Conservation (phyloP, 306 rosid genomes). For the Urtica urens region DNA sequence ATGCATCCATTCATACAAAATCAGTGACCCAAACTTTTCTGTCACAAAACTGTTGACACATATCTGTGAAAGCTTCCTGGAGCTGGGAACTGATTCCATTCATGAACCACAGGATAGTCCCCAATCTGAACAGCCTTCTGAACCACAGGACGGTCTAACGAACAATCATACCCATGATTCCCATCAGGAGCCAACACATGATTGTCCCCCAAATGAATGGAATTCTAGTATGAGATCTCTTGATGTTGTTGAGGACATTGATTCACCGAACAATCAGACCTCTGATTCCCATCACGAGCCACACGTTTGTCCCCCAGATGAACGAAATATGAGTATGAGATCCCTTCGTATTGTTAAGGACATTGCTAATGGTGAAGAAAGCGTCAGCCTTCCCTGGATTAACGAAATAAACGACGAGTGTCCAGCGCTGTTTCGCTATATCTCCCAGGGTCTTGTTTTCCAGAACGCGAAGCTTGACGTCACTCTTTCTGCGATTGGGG, state of each 20-base stretch:
- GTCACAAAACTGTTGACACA: constrained; percentile 47
- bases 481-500: constrained; percentile 53
- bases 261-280: too few species aligned
- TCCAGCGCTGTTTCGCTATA: constrained; percentile 55
- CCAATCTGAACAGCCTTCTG: too few species aligned
- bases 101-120: constrained; percentile 42
- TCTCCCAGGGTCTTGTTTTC: constrained; percentile 44
- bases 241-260: too few species aligned
- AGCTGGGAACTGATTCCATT: constrained; percentile 53
- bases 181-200: too few species aligned
- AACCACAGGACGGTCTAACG: too few species aligned
- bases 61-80: constrained; percentile 51
- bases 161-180: too few species aligned
- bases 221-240: too few species aligned
- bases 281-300: constrained; percentile 47
- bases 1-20: constrained; percentile 56
- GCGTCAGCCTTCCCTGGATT: constrained; percentile 54
- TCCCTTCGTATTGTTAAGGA: constrained; percentile 38
- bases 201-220: too few species aligned
- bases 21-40: constrained; percentile 52
- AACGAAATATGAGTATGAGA: too few species aligned
- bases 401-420: constrained; percentile 34
- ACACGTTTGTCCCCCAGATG: constrained; percentile 38
- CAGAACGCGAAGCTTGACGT: constrained; percentile 43
- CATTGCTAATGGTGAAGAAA: constrained; percentile 80